phyloP scores from a whole-genome alignment of 2,329 filamentous ascomycete species.

The Emmonsiellopsis sp. region DNA sequence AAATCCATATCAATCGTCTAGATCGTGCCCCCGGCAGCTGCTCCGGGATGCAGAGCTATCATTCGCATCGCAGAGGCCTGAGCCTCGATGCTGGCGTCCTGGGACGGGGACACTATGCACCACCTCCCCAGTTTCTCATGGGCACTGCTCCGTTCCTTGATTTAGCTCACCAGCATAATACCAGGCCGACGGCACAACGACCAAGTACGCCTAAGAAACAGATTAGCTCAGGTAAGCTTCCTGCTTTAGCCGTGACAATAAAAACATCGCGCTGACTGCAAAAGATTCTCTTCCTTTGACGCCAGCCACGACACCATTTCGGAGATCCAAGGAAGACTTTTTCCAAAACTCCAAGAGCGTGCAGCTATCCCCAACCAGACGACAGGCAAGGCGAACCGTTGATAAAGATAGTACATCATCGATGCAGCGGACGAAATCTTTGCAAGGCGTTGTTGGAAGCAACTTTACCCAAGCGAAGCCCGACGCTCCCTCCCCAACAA shows the following conservation, averaged over 20 bases:
- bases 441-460: constrained; percentile 35
- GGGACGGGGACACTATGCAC: constrained; percentile 5
- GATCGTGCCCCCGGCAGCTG: neutral
- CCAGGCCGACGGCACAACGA: constrained; percentile 30
- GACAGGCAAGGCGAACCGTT: constrained; percentile 19
- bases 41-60: constrained; percentile 43
- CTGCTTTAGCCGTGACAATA: neutral
- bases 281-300: constrained; percentile 47
- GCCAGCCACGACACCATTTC: constrained; percentile 54
- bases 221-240: constrained; percentile 48
- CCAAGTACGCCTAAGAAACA: constrained; percentile 56
- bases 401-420: constrained; percentile 26
- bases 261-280: neutral
- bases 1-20: neutral
- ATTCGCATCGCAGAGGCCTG: constrained; percentile 69
- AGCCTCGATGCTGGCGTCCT: constrained; percentile 58
- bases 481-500: constrained; percentile 48
- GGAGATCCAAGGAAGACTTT: constrained; percentile 26
- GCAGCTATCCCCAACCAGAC: constrained; percentile 32
- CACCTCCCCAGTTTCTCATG: constrained; percentile 28
- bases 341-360: constrained; percentile 30
- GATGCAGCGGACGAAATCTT: constrained; percentile 38
- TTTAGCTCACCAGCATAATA: neutral
- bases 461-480: constrained; percentile 29
- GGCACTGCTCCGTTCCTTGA: constrained; percentile 36